Percentiles rank a stretch among this genome's conserved stretches.
Evolutionary conservation across 2,329 filamentous ascomycete species (phyloP).

Genomic region (Phoma sp.): DNA sequence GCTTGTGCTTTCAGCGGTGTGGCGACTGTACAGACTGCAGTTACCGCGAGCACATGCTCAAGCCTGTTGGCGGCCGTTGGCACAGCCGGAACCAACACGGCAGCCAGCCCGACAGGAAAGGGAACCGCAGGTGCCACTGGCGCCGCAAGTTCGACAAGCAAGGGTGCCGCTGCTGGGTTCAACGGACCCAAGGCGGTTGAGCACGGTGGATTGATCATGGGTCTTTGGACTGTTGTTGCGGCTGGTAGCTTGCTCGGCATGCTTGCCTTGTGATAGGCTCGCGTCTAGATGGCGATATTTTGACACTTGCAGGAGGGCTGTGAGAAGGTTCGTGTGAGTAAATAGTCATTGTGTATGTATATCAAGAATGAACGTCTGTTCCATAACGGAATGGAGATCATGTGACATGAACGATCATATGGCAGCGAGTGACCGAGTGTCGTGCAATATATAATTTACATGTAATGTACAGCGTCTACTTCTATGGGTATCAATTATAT

Average conservation of each 20-base stretch:
- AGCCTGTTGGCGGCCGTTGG: constrained; percentile 67
- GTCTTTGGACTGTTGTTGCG: constrained; percentile 29
- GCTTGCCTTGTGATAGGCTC: constrained; percentile 26
- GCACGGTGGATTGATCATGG: constrained; percentile 31
- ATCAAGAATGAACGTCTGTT: no score
- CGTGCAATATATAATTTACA: not conserved
- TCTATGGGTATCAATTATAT: constrained; percentile 15
- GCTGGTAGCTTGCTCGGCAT: constrained; percentile 36
- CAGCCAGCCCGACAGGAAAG: constrained; percentile 46
- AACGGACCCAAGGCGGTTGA: constrained; percentile 33
- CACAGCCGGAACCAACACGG: constrained; percentile 62
- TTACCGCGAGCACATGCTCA: constrained; percentile 61
- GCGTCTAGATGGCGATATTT: no score
- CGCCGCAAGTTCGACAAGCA: constrained; percentile 25
- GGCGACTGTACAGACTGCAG: constrained; percentile 61
- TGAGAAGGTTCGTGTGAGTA: not conserved
- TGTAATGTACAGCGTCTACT: constrained; percentile 1
- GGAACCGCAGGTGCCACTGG: constrained; percentile 28
- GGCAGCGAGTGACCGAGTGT: not conserved
- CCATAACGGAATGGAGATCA: no score
- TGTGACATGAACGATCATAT: no score
- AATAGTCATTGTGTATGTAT: no score
- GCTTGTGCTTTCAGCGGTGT: constrained; percentile 76
- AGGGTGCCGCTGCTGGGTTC: constrained; percentile 30
- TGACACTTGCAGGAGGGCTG: no score